Evolutionary conservation across 2,329 filamentous ascomycete species (phyloP), one percentile per base, ranked within the genome.

Genomic region (Neonectria magnoliae): DNA sequence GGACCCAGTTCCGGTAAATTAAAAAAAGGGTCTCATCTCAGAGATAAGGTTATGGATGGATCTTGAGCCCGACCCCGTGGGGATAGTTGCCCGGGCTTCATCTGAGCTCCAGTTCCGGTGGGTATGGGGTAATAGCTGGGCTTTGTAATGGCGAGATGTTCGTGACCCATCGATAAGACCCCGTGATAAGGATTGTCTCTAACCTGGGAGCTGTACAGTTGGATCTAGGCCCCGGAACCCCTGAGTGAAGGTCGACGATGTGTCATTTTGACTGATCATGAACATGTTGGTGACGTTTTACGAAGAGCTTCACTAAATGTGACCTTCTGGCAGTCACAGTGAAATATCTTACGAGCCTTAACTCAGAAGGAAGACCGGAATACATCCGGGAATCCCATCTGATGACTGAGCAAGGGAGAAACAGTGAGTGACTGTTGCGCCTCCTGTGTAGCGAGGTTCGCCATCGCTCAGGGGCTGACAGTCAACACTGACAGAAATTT

Each of bases 51-150:
- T 38, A 48, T 45, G 38, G 16, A 53, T 50, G 27, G 31, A 60
- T 45, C 13, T 51, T 56, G 47, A 53, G 57, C n/a, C 14, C 16
- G 14, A 57, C 66, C 66, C 64, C 66, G 41, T 68, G 70, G 70
- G 70, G 70, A 71, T 67, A 44, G n/a, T 54, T 48, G 55, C 59
- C 18, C n/a, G 50, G 53, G 45, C 45, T 61, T 48, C 48, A 60
- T 47, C 50, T 60, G 51, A 48, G 51, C 58, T 47, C 20, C 44
- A 44, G 41, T 44, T 45, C 42, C 47, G 64, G 61, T 45, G 29
- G 57, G 65, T 63, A 64, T 57, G 61, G 58, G 63, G 67, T 50
- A 63, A 44, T 25, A 41, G 50, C 53, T 36, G 10, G 47, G 53
- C 47, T 51, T 60, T 14, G 41, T 50, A 63, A 56, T 61, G 25